A percentile compares a stretch with the other conserved stretches of the same genome.
Evolutionary conservation across 1,139 yeast species (phyloP).

Genomic region (Kurtzmaniella quercitrusa): DNA sequence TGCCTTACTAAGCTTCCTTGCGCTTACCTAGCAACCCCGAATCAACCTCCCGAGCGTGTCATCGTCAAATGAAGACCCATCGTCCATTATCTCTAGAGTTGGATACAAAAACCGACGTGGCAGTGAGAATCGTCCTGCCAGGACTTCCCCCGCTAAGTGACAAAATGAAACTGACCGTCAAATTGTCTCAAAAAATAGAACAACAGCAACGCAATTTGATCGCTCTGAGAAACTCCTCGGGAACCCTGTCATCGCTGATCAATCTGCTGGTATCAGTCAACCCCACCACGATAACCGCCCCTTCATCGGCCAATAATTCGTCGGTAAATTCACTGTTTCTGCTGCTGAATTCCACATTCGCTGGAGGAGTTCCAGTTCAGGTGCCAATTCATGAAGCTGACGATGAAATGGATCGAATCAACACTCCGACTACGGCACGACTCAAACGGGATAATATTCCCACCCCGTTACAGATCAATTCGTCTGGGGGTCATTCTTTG

Average conservation of each 20-base stretch:
- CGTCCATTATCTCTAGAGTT: constrained; percentile 18
- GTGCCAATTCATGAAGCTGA: not conserved
- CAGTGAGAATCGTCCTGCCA: constrained; percentile 42
- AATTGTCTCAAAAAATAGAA: constrained; percentile 42
- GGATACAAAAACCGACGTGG: constrained; percentile 21
- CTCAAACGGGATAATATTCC: constrained; percentile 44
- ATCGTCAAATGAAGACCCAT: constrained; percentile 17
- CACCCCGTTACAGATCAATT: constrained; percentile 34
- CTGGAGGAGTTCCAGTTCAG: constrained; percentile 1
- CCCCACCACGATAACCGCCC: not conserved
- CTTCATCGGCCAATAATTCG: constrained; percentile 4
- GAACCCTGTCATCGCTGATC: not conserved
- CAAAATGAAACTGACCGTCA: constrained; percentile 46
- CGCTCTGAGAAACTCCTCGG: constrained; percentile 29
- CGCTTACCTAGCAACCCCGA: not conserved
- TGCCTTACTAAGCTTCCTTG: not conserved
- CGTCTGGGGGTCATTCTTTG: constrained; percentile 6
- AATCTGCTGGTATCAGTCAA: not conserved
- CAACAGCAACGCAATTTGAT: constrained; percentile 46
- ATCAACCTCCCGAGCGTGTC: no score
- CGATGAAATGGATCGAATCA: constrained; percentile 17
- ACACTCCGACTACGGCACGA: constrained; percentile 23
- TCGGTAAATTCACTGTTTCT: not conserved
- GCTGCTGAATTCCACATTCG: not conserved
- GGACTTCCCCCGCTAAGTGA: constrained; percentile 43